Conservation (phyloP, 441 rosid species). For the Brassica hybrid region DNA sequence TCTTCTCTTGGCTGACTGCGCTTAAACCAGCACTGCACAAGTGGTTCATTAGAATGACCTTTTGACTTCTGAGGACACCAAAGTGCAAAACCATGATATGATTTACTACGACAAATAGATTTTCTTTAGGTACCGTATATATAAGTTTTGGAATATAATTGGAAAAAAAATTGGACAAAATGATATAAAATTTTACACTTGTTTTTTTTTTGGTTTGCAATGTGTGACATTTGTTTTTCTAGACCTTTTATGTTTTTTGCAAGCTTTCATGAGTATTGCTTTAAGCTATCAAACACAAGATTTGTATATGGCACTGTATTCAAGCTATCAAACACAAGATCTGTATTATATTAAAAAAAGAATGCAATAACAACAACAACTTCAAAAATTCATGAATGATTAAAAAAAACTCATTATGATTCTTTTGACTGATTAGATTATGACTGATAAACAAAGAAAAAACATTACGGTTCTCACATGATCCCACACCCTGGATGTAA, state of each 20-base stretch:
- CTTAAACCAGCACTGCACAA: conserved; percentile 20
- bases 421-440: not conserved
- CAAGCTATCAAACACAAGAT: not conserved
- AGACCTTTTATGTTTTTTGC: no score
- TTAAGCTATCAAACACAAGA: not conserved
- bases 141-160: no score
- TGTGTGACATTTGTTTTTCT: no score
- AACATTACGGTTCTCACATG: conserved; percentile 13
- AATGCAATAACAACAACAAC: not conserved
- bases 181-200: no score
- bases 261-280: not conserved
- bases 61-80: not conserved
- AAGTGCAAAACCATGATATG: no score
- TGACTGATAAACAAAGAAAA: not conserved
- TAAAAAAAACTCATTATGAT: conserved; percentile 5
- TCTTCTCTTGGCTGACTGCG: conserved; percentile 67
- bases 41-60: not conserved
- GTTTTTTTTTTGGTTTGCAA: no score
- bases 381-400: not conserved
- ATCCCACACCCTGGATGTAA: conserved; percentile 24
- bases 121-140: no score
- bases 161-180: no score
- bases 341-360: not conserved
- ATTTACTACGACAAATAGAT: no score
- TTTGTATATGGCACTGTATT: not conserved